Conservation (phyloP, 495 filamentous ascomycete genomes). For the Cercophora sp. region DNA sequence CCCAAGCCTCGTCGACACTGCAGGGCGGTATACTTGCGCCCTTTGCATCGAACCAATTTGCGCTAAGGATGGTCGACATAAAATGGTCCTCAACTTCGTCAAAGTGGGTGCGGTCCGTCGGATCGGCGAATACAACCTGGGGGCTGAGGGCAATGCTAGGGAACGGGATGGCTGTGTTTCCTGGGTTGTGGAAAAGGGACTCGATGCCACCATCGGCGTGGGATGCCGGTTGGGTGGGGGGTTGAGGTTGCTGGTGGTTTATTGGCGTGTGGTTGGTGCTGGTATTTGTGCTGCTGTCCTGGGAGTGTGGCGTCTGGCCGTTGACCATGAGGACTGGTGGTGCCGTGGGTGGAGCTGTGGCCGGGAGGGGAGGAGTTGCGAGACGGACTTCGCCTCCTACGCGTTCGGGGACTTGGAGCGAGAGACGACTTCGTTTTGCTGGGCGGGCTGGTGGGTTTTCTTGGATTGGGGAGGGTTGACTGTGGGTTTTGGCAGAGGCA, state of each 20-base stretch:
- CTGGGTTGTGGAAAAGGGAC: conserved; percentile 11
- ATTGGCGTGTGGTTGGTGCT: not conserved
- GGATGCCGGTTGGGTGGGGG: not conserved
- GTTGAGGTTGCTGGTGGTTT: not conserved
- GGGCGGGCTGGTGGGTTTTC: conserved; percentile 26
- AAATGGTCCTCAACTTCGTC: conserved; percentile 45
- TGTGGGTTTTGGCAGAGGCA: conserved; percentile 15
- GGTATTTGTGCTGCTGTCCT: conserved; percentile 25
- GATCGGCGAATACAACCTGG: conserved; percentile 22
- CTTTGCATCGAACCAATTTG: conserved; percentile 40
- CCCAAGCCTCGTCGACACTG: conserved; percentile 44
- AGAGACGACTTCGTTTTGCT: conserved; percentile 56
- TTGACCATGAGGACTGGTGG: conserved; percentile 59
- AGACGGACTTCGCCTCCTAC: conserved; percentile 70
- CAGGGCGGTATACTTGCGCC: conserved; percentile 33
- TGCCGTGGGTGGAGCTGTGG: conserved; percentile 9
- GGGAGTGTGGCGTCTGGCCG: conserved; percentile 31
- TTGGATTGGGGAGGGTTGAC: conserved; percentile 20
- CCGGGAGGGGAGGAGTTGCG: conserved; percentile 60
- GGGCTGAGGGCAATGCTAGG: not conserved
- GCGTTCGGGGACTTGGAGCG: conserved; percentile 76
- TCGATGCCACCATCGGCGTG: not conserved
- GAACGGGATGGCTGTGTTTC: conserved; percentile 7
- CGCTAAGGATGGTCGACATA: conserved; percentile 36
- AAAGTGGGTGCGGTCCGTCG: conserved; percentile 44